Evolutionary conservation across 2,329 filamentous ascomycete species (phyloP).

Genomic region (Hypoxylon sp.): DNA sequence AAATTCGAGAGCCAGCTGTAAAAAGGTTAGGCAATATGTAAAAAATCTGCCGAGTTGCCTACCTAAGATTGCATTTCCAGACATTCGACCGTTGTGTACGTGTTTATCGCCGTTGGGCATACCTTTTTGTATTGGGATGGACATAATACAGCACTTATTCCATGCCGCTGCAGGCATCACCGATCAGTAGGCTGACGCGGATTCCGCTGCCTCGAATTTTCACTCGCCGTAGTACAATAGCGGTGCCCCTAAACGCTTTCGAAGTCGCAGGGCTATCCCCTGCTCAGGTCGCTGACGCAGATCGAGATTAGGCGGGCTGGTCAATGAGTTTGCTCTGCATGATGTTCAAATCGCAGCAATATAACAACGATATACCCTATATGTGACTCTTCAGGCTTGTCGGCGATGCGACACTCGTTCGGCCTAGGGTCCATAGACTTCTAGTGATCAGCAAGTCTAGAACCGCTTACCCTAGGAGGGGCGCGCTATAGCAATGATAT

Average conservation of each 20-base stretch:
- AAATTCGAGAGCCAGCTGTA: conserved; percentile 4
- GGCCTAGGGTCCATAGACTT: conserved; percentile 28
- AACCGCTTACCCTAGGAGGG: conserved; percentile 27
- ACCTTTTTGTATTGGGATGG: conserved; percentile 8
- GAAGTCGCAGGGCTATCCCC: conserved; percentile 7
- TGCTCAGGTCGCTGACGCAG: conserved; percentile 3
- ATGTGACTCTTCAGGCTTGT: conserved; percentile 15
- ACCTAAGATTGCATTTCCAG: conserved; percentile 2
- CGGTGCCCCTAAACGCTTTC: not conserved
- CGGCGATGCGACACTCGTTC: conserved; percentile 27
- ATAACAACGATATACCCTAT: conserved; percentile 11
- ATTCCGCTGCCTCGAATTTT: conserved; percentile 8
- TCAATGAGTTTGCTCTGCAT: conserved; percentile 14
- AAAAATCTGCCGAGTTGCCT: conserved; percentile 23
- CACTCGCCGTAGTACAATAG: conserved; percentile 1
- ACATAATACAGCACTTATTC: conserved; percentile 10
- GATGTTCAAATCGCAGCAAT: not conserved
- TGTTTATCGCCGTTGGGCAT: conserved; percentile 5
- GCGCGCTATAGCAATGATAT: conserved; percentile 32
- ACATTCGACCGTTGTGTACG: conserved; percentile 9
- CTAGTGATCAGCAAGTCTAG: conserved; percentile 32
- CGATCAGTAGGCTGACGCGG: not conserved
- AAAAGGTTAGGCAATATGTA: too few relatives aligned
- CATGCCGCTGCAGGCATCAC: conserved; percentile 2
- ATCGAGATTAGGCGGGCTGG: conserved; percentile 25